These are phyloP conservation scores for Zymoseptoria ardabiliae DNA, from an alignment of 2,329 filamentous ascomycete genomes.

Conservation along the genomic window DNA sequence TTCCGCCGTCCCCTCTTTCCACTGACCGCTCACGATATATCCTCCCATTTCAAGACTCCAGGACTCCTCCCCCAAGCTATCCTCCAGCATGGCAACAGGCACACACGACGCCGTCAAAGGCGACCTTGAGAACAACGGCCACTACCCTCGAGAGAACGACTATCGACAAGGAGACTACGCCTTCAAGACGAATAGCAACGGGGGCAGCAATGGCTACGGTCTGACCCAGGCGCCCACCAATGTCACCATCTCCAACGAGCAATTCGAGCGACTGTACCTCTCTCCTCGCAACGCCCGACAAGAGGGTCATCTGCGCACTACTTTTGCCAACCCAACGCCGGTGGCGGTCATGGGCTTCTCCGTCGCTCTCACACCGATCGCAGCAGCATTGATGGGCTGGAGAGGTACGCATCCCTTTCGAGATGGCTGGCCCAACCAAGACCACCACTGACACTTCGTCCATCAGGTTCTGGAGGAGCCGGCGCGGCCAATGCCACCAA, in stretches of 20 bases:
- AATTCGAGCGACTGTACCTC: conserved; percentile 21
- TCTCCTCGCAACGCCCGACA: conserved; percentile 12
- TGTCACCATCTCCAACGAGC: conserved; percentile 20
- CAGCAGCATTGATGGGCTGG: conserved; percentile 13
- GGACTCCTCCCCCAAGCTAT: too few relatives aligned
- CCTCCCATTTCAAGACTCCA: too few relatives aligned
- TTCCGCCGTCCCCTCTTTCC: too few relatives aligned
- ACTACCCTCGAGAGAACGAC: neutral
- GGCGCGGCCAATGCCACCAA: conserved; percentile 7
- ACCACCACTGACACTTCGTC: neutral
- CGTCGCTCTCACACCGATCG: conserved; percentile 14
- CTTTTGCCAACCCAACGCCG: conserved; percentile 20
- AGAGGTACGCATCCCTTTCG: neutral
- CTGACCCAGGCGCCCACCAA: conserved; percentile 2
- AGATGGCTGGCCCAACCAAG: neutral
- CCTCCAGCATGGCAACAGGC: neutral
- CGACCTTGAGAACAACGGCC: neutral
- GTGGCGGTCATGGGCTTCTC: conserved; percentile 19
- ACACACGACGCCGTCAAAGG: neutral
- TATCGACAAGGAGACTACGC: neutral
- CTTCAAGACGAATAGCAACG: neutral
- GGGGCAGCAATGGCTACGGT: neutral
- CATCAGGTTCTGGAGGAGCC: neutral
- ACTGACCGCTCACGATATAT: too few relatives aligned
- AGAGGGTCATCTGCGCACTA: conserved; percentile 13